These are phyloP conservation scores for Chamaecyparis obtusa DNA, from an alignment of 75 land plant genomes.

Conservation along the genomic window DNA sequence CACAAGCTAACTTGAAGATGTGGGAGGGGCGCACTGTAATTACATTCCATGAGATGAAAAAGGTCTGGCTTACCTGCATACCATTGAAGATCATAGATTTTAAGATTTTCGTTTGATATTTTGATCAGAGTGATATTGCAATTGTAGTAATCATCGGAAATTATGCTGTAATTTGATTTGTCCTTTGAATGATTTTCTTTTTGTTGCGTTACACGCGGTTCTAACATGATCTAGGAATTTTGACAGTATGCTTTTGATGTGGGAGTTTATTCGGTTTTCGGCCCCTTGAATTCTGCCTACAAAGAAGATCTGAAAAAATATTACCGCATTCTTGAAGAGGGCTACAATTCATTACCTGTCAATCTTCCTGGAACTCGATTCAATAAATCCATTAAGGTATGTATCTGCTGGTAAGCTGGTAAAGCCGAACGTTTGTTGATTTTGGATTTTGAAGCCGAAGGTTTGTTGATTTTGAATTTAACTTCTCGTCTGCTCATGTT, in stretches of 20 bases:
- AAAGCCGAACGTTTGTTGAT: background rate
- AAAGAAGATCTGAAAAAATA: constrained; percentile 15
- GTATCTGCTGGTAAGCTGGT: background rate
- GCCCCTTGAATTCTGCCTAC: background rate
- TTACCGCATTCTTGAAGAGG: constrained; percentile 22
- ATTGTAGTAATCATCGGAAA: background rate
- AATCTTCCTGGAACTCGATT: constrained; percentile 30
- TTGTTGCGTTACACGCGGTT: background rate
- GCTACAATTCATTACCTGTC: constrained; percentile 34
- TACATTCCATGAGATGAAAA: too few species aligned
- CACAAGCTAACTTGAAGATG: too few species aligned
- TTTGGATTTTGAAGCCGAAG: background rate
- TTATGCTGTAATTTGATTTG: background rate
- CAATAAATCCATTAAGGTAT: constrained; percentile 28
- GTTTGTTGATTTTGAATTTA: background rate
- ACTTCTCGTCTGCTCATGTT: background rate
- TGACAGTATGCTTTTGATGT: constrained; percentile 33
- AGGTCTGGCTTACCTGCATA: constrained; percentile 14
- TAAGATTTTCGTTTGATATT: background rate
- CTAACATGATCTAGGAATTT: background rate
- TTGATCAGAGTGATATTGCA: background rate
- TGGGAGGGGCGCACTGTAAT: too few species aligned
- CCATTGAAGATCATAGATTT: background rate
- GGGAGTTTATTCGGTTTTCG: constrained; percentile 20
- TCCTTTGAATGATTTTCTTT: background rate